Percentiles rank a stretch among this genome's conserved stretches.
These are phyloP conservation scores for Mycosphaerella sp. DNA, from an alignment of 2,329 filamentous ascomycete species.

Conservation along the genomic window DNA sequence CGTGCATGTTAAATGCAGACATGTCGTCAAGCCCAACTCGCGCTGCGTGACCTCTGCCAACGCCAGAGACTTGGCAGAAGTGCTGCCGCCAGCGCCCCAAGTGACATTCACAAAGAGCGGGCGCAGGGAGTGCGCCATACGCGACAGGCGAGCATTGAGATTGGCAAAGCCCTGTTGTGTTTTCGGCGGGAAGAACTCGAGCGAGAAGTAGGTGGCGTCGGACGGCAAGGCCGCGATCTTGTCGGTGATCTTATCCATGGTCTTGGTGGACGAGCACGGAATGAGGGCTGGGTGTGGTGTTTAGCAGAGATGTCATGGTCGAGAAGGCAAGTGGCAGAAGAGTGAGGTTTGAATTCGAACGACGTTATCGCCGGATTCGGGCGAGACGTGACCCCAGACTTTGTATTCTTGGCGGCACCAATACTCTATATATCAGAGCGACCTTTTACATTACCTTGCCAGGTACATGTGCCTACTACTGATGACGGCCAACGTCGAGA, in stretches of 20 bases:
- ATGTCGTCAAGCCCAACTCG: constrained; percentile 86
- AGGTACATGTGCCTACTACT: no score
- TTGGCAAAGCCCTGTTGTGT: constrained; percentile 94
- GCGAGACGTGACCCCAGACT: background rate
- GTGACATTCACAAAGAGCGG: constrained; percentile 96
- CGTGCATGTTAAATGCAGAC: constrained; percentile 92
- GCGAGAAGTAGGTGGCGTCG: constrained; percentile 80
- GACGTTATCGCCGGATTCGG: background rate
- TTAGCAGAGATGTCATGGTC: constrained; percentile 9
- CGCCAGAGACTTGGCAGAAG: constrained; percentile 82
- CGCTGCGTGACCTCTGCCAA: constrained; percentile 92
- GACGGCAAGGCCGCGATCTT: constrained; percentile 87
- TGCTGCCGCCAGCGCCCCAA: constrained; percentile 94
- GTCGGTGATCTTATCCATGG: constrained; percentile 61
- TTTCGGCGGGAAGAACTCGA: constrained; percentile 99
- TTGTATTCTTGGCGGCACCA: no score
- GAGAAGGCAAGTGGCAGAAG: background rate
- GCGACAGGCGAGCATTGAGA: constrained; percentile 82
- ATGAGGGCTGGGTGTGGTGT: constrained; percentile 6
- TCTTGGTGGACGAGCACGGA: constrained; percentile 11
- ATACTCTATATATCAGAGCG: no score
- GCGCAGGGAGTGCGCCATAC: constrained; percentile 85
- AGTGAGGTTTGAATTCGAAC: constrained; percentile 6
- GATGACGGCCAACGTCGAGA: no score
- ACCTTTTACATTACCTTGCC: no score